Evolutionary conservation across 2,329 filamentous ascomycete species (phyloP), one percentile per base, ranked within the genome.

Genomic region (Chaetomium strumarium): DNA sequence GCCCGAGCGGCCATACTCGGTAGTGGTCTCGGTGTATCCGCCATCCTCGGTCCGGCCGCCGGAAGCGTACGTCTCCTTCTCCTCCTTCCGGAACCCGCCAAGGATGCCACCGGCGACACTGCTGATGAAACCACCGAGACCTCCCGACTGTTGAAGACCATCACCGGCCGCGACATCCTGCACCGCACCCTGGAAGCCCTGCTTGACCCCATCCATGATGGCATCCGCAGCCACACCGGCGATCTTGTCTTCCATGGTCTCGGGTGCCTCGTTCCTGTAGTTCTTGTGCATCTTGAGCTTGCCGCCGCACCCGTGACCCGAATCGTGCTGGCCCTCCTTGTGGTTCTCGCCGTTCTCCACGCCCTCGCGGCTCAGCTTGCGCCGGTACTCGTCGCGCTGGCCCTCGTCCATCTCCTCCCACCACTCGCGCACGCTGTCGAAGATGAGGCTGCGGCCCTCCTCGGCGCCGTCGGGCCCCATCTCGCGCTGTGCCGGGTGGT

Each of bases 341-440:
- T 96, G 91, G 69, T 96, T 96, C 55, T 85, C 77, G 14, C 88
- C 88, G 43, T 81, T 75, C 66, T 83, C 68, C 46, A 96, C 89
- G 53, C 92, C 91, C 0, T 86, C 76, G 16, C 89, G 84, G 62
- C 85, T 88, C 42, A 96, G 78, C 70, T 90, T 86, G 47, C 77
- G 70, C 51, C 89, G 85, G 58, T 93, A 82, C 33, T 82, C 80
- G 13, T 87, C 74, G 60, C 83, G 80, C 53, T 83, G 81, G 30
- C 72, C 66, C 6, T 85, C 78, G 46, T 73, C 73, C 71, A 90
- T 82, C 50, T 79, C 73, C 38, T 73, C 67, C 91, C 91, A 96
- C 91, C 91, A 96, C 59, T 86, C 74, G 68, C 88, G 75, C 5
- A 96, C 85, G 16, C 84, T 83, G n/a, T 75, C 68, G 71, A 91